Conservation (phyloP, 73 alveolate species). For the Symbiodinium pilosum region DNA sequence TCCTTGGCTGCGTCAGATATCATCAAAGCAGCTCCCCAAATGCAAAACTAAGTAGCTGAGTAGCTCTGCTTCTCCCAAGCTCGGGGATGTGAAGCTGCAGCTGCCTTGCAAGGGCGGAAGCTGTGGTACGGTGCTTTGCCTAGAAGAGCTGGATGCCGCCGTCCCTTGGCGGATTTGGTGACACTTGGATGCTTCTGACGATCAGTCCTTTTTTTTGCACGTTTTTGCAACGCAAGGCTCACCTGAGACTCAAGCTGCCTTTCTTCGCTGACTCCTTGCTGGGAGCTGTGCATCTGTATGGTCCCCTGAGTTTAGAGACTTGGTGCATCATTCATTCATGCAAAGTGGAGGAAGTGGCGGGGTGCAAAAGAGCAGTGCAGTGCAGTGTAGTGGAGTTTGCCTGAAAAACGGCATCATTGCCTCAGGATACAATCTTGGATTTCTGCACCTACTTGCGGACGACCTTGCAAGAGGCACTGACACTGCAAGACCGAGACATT, state of each 20-base stretch:
- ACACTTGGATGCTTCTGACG: background rate
- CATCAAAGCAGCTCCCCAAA: too few relatives aligned
- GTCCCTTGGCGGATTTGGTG: background rate
- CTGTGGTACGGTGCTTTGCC: slow-evolving; percentile 45
- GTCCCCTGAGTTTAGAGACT: slow-evolving; percentile 48
- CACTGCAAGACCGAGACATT: background rate
- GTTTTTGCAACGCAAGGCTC: slow-evolving; percentile 1
- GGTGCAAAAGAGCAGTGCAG: too few relatives aligned
- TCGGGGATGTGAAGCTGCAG: too few relatives aligned
- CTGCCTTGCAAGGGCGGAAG: background rate
- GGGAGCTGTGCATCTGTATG: slow-evolving; percentile 75
- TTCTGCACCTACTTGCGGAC: slow-evolving; percentile 45
- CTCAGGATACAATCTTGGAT: slow-evolving; percentile 62
- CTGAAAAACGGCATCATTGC: background rate
- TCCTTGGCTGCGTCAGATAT: too few relatives aligned
- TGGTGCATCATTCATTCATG: too few relatives aligned
- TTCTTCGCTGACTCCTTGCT: slow-evolving; percentile 51
- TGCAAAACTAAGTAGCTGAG: too few relatives aligned
- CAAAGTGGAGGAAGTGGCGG: too few relatives aligned
- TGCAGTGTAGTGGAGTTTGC: too few relatives aligned
- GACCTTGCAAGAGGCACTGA: slow-evolving; percentile 49
- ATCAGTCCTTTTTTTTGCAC: background rate
- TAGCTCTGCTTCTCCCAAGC: too few relatives aligned
- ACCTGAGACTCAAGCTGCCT: slow-evolving; percentile 62
- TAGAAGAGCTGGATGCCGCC: slow-evolving; percentile 50